Conservation (phyloP, 1,139 yeast genomes). For the Sugiyamaella japonica region DNA sequence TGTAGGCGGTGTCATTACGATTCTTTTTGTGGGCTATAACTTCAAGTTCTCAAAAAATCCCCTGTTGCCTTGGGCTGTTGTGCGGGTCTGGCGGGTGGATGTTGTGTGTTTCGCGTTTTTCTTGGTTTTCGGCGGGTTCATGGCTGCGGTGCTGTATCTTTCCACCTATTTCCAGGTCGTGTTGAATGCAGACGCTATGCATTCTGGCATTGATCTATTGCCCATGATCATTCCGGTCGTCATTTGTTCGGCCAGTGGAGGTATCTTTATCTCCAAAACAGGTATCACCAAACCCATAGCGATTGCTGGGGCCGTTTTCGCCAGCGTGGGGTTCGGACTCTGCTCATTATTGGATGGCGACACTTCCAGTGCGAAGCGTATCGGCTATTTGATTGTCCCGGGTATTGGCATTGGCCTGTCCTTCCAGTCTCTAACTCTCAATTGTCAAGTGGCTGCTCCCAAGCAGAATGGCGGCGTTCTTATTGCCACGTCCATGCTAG, state of each 20-base stretch:
- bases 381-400: conserved; percentile 55
- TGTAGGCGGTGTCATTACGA: conserved; percentile 51
- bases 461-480: conserved; percentile 52
- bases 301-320: conserved; percentile 47
- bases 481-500: conserved; percentile 50
- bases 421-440: conserved; percentile 53
- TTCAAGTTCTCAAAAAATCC: conserved; percentile 50
- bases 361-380: conserved; percentile 28
- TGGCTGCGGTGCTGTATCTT: conserved; percentile 48
- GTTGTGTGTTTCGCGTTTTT: conserved; percentile 45
- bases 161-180: conserved; percentile 60
- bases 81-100: conserved; percentile 43
- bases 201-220: conserved; percentile 58
- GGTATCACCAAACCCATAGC: conserved; percentile 52
- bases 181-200: conserved; percentile 50
- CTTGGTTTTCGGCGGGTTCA: conserved; percentile 48
- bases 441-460: conserved; percentile 59
- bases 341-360: conserved; percentile 42
- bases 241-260: conserved; percentile 49
- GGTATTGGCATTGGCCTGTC: conserved; percentile 58
- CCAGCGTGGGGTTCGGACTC: conserved; percentile 57
- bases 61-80: conserved; percentile 46
- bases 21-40: conserved; percentile 51
- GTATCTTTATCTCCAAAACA: conserved; percentile 49
- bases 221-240: conserved; percentile 57